Base-by-base conservation (phyloP, 345 rosid genomes). In the Mangifera indica region DNA sequence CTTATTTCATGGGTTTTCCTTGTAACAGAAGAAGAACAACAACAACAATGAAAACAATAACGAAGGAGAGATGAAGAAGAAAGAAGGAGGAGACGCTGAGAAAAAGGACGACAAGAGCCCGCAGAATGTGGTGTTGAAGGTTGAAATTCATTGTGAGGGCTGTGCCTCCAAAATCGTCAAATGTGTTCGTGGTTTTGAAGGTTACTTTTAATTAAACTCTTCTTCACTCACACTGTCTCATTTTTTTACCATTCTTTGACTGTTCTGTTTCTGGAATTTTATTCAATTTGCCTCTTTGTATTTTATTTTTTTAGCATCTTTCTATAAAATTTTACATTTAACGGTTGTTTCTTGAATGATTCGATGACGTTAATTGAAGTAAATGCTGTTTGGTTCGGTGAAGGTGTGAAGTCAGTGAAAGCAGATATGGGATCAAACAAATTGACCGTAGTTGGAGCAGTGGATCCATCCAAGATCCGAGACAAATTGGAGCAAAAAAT, bases 121-220 rank as follows among this genome's bases (percentile, higher is more conserved):
- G 0, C 3, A 66, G 10, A 68, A 83, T 11, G 83, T 84, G 66
- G 87, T 95, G 72, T 78, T 95, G 74, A 95, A 88, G 72, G 63
- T 87, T 0, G 93, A 92, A 37, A 89, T 88, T 89, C 91, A 91
- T 63, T 95, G 99, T 61, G 96, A 83, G 5, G 98, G 99, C 1
- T 95, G 99, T 44, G 88, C 89, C 29, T 66, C 84, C 34, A 80
- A 78, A 53, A 76, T 91, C 79, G 69, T 70, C 57, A 91, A 75
- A 76, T 21, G 15, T 14, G 84, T 80, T 72, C 93, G 85, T 54
- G 0, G 63, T 66, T 62, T 91, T 26, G 60, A 82, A 68, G 98
- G 98, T 88, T 37, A 37, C 40, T 4, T 37, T 37, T 37, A 37
- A 0, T 4, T 37, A 37, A 37, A 80, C n/a, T 6, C 4, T 57